These are phyloP conservation scores for Salicornia ramosissima DNA, from an alignment of 148 eudicot species.

Conservation along the genomic window DNA sequence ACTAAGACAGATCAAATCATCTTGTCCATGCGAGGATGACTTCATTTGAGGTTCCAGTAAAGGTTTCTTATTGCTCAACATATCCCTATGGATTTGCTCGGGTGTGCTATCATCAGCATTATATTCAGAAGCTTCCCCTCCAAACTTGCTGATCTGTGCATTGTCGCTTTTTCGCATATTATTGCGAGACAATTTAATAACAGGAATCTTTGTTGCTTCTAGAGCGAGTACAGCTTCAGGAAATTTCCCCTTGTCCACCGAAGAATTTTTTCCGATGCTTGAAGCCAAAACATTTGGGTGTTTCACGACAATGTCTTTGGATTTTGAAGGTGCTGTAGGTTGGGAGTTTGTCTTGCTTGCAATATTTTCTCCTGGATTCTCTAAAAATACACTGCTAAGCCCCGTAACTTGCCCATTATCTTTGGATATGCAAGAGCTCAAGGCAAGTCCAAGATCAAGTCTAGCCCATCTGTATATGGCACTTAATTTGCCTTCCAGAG, in stretches of 20 bases:
- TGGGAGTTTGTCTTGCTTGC: constrained; percentile 23
- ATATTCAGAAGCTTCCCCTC: constrained; percentile 16
- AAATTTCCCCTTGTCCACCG: constrained; percentile 25
- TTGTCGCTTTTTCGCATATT: constrained; percentile 26
- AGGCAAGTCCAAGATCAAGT: constrained; percentile 73
- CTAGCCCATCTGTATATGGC: constrained; percentile 91
- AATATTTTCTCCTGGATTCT: constrained; percentile 30
- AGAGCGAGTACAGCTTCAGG: constrained; percentile 36
- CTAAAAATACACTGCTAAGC: constrained; percentile 26
- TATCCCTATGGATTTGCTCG: constrained; percentile 25
- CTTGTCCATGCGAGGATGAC: constrained; percentile 32
- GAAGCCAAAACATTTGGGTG: constrained; percentile 27
- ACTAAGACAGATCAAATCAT: constrained; percentile 67
- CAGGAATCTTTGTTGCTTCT: constrained; percentile 35
- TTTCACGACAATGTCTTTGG: constrained; percentile 25
- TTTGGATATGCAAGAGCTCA: constrained; percentile 57
- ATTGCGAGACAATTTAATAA: constrained; percentile 25
- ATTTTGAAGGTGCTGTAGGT: constrained; percentile 22
- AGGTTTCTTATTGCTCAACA: constrained; percentile 17
- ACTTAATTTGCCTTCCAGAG: constrained; percentile 93
- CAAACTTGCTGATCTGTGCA: constrained; percentile 32
- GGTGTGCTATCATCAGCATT: constrained; percentile 16
- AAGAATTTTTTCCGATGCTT: constrained; percentile 23
- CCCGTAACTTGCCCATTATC: constrained; percentile 35
- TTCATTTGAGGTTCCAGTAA: constrained; percentile 27